Percentiles rank a stretch among this genome's conserved stretches.
phyloP scores from a whole-genome alignment of 2,329 filamentous ascomycete species.

The Chaetomium sp. region DNA sequence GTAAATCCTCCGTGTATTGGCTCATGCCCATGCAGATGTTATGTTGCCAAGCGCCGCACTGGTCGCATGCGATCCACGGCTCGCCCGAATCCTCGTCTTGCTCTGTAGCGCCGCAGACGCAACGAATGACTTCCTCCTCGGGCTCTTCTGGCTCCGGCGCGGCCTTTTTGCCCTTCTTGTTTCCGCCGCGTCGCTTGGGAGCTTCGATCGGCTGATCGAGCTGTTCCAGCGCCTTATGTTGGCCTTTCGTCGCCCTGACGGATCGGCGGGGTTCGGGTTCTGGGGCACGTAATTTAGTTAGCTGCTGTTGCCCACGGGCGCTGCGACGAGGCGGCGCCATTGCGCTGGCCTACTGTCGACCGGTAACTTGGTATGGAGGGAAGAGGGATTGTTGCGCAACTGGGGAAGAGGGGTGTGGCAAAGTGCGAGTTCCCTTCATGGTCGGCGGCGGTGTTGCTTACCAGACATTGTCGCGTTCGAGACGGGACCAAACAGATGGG shows the following conservation, averaged over 20 bases:
- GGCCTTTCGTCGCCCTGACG: constrained; percentile 91
- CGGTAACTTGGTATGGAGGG: not conserved
- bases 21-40: constrained; percentile 89
- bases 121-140: constrained; percentile 75
- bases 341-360: not conserved
- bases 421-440: not conserved
- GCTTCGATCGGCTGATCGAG: constrained; percentile 53
- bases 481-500: constrained; percentile 3
- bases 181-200: constrained; percentile 43
- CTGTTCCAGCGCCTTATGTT: constrained; percentile 83
- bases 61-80: constrained; percentile 94
- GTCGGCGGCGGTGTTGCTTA: constrained; percentile 20
- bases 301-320: constrained; percentile 11
- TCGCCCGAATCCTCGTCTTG: constrained; percentile 81
- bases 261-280: constrained; percentile 81
- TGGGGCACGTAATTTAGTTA: constrained; percentile 26
- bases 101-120: constrained; percentile 82
- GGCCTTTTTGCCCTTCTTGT: constrained; percentile 51
- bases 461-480: constrained; percentile 23
- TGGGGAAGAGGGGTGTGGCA: constrained; percentile 1
- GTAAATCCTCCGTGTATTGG: constrained; percentile 69
- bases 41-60: constrained; percentile 92
- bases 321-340: constrained; percentile 9
- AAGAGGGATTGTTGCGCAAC: not conserved
- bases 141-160: constrained; percentile 48